Conservation (phyloP, 768 basidiomycete genomes). For the Coprinellus micaceus region DNA sequence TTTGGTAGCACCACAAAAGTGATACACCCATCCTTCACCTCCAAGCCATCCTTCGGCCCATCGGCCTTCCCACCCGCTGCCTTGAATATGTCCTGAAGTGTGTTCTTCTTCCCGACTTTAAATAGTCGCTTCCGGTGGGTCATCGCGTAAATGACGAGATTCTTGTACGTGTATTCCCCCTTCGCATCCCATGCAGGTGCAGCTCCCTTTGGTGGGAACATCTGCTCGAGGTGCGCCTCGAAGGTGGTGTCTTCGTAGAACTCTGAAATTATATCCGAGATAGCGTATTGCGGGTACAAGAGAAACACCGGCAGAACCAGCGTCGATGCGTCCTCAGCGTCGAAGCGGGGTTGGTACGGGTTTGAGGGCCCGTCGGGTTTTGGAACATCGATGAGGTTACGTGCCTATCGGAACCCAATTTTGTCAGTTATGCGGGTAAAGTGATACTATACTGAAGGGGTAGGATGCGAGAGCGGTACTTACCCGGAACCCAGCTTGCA, state of each 20-base stretch:
- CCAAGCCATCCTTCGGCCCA: slow-evolving; percentile 70
- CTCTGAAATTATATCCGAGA: slow-evolving; percentile 82
- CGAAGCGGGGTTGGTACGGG: slow-evolving; percentile 63
- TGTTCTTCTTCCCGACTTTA: slow-evolving; percentile 91
- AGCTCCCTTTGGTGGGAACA: slow-evolving; percentile 75
- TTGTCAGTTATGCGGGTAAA: slow-evolving; percentile 5
- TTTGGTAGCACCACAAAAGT: slow-evolving; percentile 77
- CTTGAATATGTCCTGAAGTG: slow-evolving; percentile 69
- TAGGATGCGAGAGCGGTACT: slow-evolving; percentile 18
- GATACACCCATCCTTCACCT: slow-evolving; percentile 78
- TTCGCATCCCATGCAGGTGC: slow-evolving; percentile 74
- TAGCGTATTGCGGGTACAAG: slow-evolving; percentile 86
- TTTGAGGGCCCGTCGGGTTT: slow-evolving; percentile 50
- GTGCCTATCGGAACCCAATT: slow-evolving; percentile 44
- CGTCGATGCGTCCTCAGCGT: slow-evolving; percentile 54
- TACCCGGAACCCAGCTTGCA: slow-evolving; percentile 67
- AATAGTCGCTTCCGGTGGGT: slow-evolving; percentile 73
- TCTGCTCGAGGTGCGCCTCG: slow-evolving; percentile 65
- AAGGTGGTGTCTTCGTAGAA: slow-evolving; percentile 88
- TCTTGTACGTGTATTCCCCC: slow-evolving; percentile 59
- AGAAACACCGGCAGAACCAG: slow-evolving; percentile 88
- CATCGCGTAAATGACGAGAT: slow-evolving; percentile 79
- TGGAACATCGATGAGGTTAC: slow-evolving; percentile 62
- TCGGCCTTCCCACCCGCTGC: slow-evolving; percentile 59
- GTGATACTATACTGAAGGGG: slow-evolving; percentile 1